Conservation (phyloP, 495 filamentous ascomycete genomes). For the Elasticomyces elasticus region DNA sequence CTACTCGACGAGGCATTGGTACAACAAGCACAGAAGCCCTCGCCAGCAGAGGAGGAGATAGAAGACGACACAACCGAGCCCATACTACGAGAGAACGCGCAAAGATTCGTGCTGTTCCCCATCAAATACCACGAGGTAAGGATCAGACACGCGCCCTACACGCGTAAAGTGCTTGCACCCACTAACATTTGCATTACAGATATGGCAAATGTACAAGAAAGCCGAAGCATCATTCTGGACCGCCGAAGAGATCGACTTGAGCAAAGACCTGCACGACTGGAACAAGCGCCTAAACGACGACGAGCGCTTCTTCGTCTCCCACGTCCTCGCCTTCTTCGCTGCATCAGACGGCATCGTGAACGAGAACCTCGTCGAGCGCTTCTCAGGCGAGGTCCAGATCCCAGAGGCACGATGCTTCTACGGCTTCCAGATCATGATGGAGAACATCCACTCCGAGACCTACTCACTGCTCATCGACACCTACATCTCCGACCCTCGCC, state of each 20-base stretch:
- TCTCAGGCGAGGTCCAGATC: slow-evolving; percentile 93
- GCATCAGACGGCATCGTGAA: slow-evolving; percentile 99
- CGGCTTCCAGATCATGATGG: slow-evolving; percentile 99
- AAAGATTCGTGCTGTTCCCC: slow-evolving; percentile 95
- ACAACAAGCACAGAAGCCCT: slow-evolving; percentile 34
- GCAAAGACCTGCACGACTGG: slow-evolving; percentile 98
- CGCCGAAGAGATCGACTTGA: slow-evolving; percentile 96
- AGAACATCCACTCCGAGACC: slow-evolving; percentile 99
- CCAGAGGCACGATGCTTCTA: slow-evolving; percentile 99
- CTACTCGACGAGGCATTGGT: slow-evolving; percentile 42
- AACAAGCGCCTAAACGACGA: slow-evolving; percentile 94
- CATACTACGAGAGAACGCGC: slow-evolving; percentile 86
- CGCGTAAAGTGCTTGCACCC: slow-evolving; percentile 56
- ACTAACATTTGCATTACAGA: slow-evolving; percentile 46
- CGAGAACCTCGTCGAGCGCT: slow-evolving; percentile 96
- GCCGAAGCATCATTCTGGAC: slow-evolving; percentile 99
- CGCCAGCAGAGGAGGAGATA: slow-evolving; percentile 46
- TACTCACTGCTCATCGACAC: slow-evolving; percentile 99
- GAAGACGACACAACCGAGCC: slow-evolving; percentile 73
- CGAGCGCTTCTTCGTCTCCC: slow-evolving; percentile 95
- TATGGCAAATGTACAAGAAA: slow-evolving; percentile 99
- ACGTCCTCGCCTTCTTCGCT: slow-evolving; percentile 97
- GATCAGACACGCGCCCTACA: slow-evolving; percentile 40
- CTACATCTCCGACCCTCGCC: slow-evolving; percentile 97
- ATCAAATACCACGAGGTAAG: slow-evolving; percentile 99